Evolutionary conservation across 768 basidiomycete genomes (phyloP).

Genomic region (Gymnopilus dilepis): DNA sequence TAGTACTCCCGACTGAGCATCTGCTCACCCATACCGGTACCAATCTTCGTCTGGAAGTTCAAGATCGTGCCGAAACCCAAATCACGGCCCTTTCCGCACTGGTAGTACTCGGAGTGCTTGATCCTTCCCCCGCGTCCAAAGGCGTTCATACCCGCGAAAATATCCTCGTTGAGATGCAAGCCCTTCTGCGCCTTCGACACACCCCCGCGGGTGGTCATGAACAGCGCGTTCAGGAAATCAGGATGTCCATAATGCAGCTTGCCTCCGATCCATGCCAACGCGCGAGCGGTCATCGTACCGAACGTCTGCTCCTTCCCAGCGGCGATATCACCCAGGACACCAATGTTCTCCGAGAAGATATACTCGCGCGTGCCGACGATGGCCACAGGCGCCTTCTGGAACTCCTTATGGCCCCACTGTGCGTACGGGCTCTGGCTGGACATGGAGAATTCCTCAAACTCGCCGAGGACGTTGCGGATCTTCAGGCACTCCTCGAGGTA

Average conservation of each 20-base stretch:
- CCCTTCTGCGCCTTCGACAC: constrained; percentile 99
- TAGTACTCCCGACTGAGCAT: constrained; percentile 99
- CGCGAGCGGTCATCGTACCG: constrained; percentile 96
- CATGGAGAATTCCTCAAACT: constrained; percentile 93
- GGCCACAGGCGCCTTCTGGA: constrained; percentile 88
- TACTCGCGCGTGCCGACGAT: constrained; percentile 99
- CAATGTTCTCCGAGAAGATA: constrained; percentile 99
- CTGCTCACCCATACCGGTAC: constrained; percentile 99
- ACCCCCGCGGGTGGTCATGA: constrained; percentile 98
- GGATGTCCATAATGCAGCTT: constrained; percentile 99
- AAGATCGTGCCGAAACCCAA: constrained; percentile 98
- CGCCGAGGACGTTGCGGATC: constrained; percentile 96
- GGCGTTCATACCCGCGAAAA: constrained; percentile 99
- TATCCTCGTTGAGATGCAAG: constrained; percentile 98
- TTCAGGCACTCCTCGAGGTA: constrained; percentile 99
- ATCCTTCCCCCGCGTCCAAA: constrained; percentile 98
- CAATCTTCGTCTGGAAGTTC: constrained; percentile 99
- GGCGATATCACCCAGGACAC: constrained; percentile 97
- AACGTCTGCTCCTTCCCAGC: constrained; percentile 99
- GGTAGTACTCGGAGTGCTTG: constrained; percentile 99
- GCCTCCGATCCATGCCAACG: constrained; percentile 95
- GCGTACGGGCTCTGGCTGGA: constrained; percentile 96
- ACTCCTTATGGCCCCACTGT: constrained; percentile 94
- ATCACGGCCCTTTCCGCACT: constrained; percentile 99
- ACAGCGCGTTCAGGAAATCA: constrained; percentile 97